Percentiles rank a stretch among this genome's conserved stretches.
These are phyloP conservation scores for Trichosporon sp. DNA, from an alignment of 1,284 basidiomycete genomes.

Conservation along the genomic window DNA sequence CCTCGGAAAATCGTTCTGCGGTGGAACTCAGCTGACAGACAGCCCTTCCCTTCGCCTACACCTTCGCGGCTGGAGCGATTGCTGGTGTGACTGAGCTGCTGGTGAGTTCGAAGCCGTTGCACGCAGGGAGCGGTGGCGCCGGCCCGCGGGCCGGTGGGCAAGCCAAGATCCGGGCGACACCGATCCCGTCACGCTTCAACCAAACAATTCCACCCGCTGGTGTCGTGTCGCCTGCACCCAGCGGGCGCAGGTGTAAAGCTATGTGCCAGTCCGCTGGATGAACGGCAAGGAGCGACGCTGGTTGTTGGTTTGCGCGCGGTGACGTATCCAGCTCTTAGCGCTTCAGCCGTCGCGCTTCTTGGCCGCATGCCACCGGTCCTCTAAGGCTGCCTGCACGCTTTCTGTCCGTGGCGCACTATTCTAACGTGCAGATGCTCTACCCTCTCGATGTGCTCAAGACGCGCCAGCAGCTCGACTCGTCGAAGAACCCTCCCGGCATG, in stretches of 20 bases:
- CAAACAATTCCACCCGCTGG: neutral
- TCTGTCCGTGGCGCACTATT: no score
- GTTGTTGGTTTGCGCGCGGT: neutral
- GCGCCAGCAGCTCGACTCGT: conserved; percentile 89
- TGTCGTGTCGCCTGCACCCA: neutral
- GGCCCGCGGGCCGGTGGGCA: neutral
- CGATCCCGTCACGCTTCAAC: neutral
- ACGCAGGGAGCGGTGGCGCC: neutral
- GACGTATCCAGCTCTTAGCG: neutral
- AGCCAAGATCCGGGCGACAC: neutral
- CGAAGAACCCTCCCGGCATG: conserved; percentile 70
- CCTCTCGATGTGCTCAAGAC: conserved; percentile 69
- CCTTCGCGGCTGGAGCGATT: conserved; percentile 84
- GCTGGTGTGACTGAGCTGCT: conserved; percentile 80
- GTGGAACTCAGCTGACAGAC: neutral
- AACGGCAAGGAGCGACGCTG: neutral
- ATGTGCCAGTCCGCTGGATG: neutral
- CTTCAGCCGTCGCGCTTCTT: neutral
- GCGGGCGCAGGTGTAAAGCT: neutral
- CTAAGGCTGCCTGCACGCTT: neutral
- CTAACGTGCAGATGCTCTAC: conserved; percentile 30
- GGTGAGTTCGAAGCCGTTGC: conserved; percentile 65
- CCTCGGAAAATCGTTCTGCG: neutral
- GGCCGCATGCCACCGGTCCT: neutral
- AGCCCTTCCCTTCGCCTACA: conserved; percentile 71